phyloP scores from a whole-genome alignment of 2,329 filamentous ascomycete genomes.

The Paradendryphiella salina region DNA sequence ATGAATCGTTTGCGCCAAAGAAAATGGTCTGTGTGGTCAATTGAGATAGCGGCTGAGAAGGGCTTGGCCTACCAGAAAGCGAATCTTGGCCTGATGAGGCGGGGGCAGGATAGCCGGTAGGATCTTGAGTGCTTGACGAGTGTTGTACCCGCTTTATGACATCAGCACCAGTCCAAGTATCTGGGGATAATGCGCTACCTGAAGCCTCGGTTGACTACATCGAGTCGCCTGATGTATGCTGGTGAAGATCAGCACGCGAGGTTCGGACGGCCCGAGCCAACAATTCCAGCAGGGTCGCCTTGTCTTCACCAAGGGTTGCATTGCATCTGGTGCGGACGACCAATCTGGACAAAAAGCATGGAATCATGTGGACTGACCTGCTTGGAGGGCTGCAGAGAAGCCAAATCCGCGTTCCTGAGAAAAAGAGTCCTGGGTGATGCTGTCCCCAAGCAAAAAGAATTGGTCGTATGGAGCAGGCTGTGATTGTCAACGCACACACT shows the following conservation, averaged over 20 bases:
- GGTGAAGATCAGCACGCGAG: constrained; percentile 10
- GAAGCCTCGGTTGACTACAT: constrained; percentile 86
- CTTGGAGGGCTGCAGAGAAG: constrained; percentile 71
- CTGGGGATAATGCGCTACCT: constrained; percentile 47
- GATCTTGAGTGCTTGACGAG: constrained; percentile 69
- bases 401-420: constrained; percentile 69
- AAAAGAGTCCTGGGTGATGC: constrained; percentile 73
- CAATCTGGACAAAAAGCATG: background rate
- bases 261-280: background rate
- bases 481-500: constrained; percentile 1
- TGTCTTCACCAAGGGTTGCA: background rate
- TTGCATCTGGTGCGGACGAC: constrained; percentile 5
- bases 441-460: constrained; percentile 83
- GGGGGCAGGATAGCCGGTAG: constrained; percentile 72
- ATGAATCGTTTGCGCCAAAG: constrained; percentile 89
- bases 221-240: constrained; percentile 77
- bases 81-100: constrained; percentile 63
- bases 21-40: constrained; percentile 66
- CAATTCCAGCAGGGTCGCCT: background rate
- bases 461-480: constrained; percentile 47
- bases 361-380: constrained; percentile 56
- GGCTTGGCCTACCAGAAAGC: constrained; percentile 61
- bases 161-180: constrained; percentile 11
- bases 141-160: constrained; percentile 72
- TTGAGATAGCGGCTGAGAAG: background rate